Conservation (phyloP, 2,329 filamentous ascomycete genomes). For the Ascochyta koolunga region DNA sequence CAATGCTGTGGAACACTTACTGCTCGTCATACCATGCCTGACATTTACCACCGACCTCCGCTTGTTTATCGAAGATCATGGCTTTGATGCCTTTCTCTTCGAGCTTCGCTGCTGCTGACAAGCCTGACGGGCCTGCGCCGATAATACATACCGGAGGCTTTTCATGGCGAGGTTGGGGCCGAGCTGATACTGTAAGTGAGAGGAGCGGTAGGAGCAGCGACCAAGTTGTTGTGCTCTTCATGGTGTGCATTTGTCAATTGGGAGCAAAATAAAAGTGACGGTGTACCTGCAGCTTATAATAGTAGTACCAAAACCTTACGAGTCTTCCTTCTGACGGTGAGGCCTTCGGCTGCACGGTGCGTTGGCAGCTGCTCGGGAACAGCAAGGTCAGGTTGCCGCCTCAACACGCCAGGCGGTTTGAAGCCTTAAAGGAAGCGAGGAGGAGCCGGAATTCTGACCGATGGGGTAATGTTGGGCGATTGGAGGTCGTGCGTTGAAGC, state of each 20-base stretch:
- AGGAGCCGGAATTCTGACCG: slow-evolving; percentile 22
- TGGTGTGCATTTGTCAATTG: slow-evolving; percentile 24
- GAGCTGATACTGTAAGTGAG: slow-evolving; percentile 34
- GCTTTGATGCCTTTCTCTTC: slow-evolving; percentile 45
- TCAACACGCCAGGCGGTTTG: slow-evolving; percentile 34
- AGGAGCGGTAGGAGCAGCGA: slow-evolving; percentile 32
- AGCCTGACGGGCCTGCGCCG: slow-evolving; percentile 46
- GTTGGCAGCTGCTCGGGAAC: slow-evolving; percentile 39
- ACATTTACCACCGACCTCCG: slow-evolving; percentile 46
- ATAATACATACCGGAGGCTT: slow-evolving; percentile 47
- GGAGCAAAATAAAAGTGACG: slow-evolving; percentile 19
- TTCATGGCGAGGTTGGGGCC: slow-evolving; percentile 29
- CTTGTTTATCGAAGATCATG: slow-evolving; percentile 46
- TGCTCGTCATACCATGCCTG: slow-evolving; percentile 46
- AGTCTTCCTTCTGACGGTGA: slow-evolving; percentile 17
- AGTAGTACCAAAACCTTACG: slow-evolving; percentile 20
- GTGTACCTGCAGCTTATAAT: slow-evolving; percentile 38
- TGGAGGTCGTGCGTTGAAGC: slow-evolving; percentile 34
- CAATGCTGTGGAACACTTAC: slow-evolving; percentile 41
- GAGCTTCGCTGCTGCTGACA: slow-evolving; percentile 42
- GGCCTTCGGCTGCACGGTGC: slow-evolving; percentile 44
- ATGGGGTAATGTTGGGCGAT: slow-evolving; percentile 24
- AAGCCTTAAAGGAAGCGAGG: slow-evolving; percentile 28
- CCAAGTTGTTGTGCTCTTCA: slow-evolving; percentile 28
- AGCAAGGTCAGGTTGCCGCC: slow-evolving; percentile 31